Base-by-base conservation (phyloP, 2,329 filamentous ascomycete genomes). In the Diaporthe nobilis region DNA sequence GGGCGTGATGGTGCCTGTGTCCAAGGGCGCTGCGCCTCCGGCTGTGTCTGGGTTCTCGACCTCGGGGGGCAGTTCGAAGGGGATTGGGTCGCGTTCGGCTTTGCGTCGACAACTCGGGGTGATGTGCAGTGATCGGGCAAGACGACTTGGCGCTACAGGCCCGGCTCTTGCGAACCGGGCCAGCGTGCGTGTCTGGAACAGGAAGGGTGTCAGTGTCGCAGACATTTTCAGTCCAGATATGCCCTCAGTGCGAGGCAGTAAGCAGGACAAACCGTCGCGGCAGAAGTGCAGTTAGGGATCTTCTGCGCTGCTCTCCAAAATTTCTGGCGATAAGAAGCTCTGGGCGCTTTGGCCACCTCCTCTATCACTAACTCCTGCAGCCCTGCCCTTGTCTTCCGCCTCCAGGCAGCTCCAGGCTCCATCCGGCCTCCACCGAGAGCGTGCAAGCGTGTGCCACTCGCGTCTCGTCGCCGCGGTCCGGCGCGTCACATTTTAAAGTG, bases 111-210 rank as follows among this genome's bases (percentile, higher is more conserved):
- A 79, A 51, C 20, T 77, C 73, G 75, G 79, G 77, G 74, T 80
- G 55, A 65, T 73, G 80, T 79, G 76, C 75, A 80, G 22, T 76
- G 81, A 71, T 53, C 81, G 81, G 15, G 47, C 58, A 78, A 47
- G 79, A 79, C 5, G 81, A 81, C 31, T 82, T 25, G 71, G 71
- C 4, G 39, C 13, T 9, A 42, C 31, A 15, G 58, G 51, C 34
- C 71, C 58, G 47, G 78, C 34, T 79, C 77, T 25, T 72, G 42
- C 22, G 71, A 73, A 1, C 70, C 80, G 77, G 79, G 79, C 51
- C 79, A 84, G 81, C 0, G 93, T 94, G 76, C 89, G 86, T 7
- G 94, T 95, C 78, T 94, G 92, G 81, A 95, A 95, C 9, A 95
- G 87, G 75, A 95, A 95, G 0, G 93, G 92, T 6, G 92, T 84